A percentile compares a stretch with the other conserved stretches of the same genome.
phyloP scores from a whole-genome alignment of 2,329 filamentous ascomycete genomes.

The Trematosphaeria pertusa region DNA sequence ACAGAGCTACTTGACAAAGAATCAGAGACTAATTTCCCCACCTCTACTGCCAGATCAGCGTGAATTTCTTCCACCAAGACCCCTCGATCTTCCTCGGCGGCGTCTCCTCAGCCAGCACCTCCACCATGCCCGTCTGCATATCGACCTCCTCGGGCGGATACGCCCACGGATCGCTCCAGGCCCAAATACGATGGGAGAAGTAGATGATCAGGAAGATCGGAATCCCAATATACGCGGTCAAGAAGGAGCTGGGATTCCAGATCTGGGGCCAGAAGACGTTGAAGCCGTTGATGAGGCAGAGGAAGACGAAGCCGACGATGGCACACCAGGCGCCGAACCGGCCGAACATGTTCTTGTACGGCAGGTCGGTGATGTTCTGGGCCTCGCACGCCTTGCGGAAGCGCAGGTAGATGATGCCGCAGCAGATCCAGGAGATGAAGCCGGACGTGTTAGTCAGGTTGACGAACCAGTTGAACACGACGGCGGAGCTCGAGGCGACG shows the following conservation, averaged over 20 bases:
- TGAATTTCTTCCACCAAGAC: slow-evolving; percentile 33
- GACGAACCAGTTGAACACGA: slow-evolving; percentile 72
- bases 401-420: slow-evolving; percentile 64
- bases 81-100: slow-evolving; percentile 29
- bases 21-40: too few relatives aligned
- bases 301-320: slow-evolving; percentile 64
- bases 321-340: slow-evolving; percentile 70
- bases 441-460: slow-evolving; percentile 68
- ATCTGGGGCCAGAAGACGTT: slow-evolving; percentile 72
- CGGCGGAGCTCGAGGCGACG: slow-evolving; percentile 51
- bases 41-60: slow-evolving; percentile 32
- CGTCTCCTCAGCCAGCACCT: slow-evolving; percentile 41
- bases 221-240: slow-evolving; percentile 71
- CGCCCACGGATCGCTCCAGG: slow-evolving; percentile 59
- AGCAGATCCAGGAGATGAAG: slow-evolving; percentile 62
- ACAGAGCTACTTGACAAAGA: too few relatives aligned
- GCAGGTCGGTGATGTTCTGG: slow-evolving; percentile 60
- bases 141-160: slow-evolving; percentile 59
- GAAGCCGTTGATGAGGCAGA: slow-evolving; percentile 79
- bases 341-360: slow-evolving; percentile 63
- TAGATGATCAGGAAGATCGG: slow-evolving; percentile 66
- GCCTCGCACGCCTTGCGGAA: slow-evolving; percentile 65
- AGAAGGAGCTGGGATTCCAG: slow-evolving; percentile 69
- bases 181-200: slow-evolving; percentile 58
- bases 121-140: slow-evolving; percentile 53